phyloP scores from a whole-genome alignment of 371 early-diverging fungal species.

The Smittium culicis region DNA sequence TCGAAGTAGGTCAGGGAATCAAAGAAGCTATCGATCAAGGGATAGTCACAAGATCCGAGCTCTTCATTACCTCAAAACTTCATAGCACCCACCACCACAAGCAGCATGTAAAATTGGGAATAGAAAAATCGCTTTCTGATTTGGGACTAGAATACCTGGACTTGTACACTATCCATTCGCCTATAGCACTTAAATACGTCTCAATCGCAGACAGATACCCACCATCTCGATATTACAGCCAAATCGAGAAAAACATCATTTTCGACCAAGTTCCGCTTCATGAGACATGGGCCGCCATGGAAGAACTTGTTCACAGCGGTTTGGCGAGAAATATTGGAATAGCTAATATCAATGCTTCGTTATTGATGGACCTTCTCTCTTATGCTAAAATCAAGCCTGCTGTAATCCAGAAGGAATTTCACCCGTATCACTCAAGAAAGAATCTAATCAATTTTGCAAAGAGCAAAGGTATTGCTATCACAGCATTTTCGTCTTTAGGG shows the following conservation, averaged over 20 bases:
- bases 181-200: constrained; percentile 26
- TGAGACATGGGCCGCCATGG: constrained; percentile 39
- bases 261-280: constrained; percentile 46
- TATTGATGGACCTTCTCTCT: constrained; percentile 50
- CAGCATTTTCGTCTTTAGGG: constrained; percentile 79
- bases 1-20: no score
- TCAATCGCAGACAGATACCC: no score
- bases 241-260: no score
- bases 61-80: constrained; percentile 85
- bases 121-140: constrained; percentile 50
- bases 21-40: no score
- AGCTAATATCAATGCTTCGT: constrained; percentile 41
- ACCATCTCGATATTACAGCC: no score
- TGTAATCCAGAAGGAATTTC: constrained; percentile 75
- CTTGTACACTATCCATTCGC: constrained; percentile 79
- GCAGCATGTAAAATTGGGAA: constrained; percentile 45
- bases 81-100: constrained; percentile 69
- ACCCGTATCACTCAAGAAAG: constrained; percentile 68
- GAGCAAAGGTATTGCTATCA: constrained; percentile 48
- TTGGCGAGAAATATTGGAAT: no score
- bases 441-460: constrained; percentile 57
- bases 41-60: constrained; percentile 31
- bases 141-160: constrained; percentile 74
- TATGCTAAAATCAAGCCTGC: constrained; percentile 59
- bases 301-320: constrained; percentile 46